Evolutionary conservation across 2,329 filamentous ascomycete species (phyloP), one percentile per base, ranked within the genome.

Genomic region (Penicillium rolfsii): DNA sequence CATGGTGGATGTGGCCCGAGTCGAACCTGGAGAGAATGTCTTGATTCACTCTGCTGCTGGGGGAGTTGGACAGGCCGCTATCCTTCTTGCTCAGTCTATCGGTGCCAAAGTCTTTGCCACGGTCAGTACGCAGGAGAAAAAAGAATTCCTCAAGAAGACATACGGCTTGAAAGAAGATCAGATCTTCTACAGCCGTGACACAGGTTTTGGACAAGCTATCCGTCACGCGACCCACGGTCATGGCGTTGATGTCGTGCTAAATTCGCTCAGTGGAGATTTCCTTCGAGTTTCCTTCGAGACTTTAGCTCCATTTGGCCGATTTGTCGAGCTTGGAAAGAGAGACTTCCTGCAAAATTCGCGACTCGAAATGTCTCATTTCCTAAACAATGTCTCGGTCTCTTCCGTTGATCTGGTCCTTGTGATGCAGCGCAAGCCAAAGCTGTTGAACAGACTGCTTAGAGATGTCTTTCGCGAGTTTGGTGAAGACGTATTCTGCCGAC

Each of bases 281-380:
- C 55, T 74, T 28, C 66, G 67, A 40, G 68, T 66, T 11, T 71
- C 68, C 0, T 73, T 70, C 41, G 66, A 69, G 8, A 72, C 69
- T 19, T 56, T 75, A 30, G 72, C 71, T 8, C 67, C 70, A 0
- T 74, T 74, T 52, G 73, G 73, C 14, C 60, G 73, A 4, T 75
- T 75, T 36, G 71, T 75, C 26, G 73, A 75, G 36, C 69, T 79
- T 30, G 75, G 75, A n/a, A 74, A 74, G 57, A 49, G 64, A 12
- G 72, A 74, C 52, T 73, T 74, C 19, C 63, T 63, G 0, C 73
- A 75, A 0, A 75, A 77, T 26, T 77, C 74, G 1, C 67, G 73
- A 9, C 71, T 85, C 4, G 76, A 77, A 3, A 82, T 85, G 81
- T 65, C 74, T 0, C 71, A 75, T 0, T 85, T 86, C 55, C 67